Evolutionary conservation across 495 filamentous ascomycete species (phyloP).

Genomic region (Tuber calosporum): DNA sequence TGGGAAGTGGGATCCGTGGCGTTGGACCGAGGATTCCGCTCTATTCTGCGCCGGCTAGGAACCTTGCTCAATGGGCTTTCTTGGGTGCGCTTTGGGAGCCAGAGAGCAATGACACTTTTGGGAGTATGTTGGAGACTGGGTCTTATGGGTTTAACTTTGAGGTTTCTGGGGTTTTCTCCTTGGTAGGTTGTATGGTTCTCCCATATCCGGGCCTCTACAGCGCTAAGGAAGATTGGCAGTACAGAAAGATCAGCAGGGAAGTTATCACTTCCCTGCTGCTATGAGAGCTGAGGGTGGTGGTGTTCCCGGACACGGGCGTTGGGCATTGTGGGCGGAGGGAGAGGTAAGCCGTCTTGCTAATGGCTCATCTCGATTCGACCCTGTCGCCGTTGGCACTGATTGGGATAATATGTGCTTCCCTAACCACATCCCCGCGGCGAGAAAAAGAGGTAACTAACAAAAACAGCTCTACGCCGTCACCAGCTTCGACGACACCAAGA

Average conservation of each 20-base stretch:
- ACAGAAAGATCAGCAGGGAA: slow-evolving; percentile 24
- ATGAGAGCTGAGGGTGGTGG: slow-evolving; percentile 51
- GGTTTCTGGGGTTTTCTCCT: slow-evolving; percentile 49
- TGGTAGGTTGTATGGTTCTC: slow-evolving; percentile 25
- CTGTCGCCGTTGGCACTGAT: slow-evolving; percentile 44
- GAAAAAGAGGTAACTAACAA: not conserved
- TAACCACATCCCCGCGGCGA: not conserved
- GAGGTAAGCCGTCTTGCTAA: slow-evolving; percentile 41
- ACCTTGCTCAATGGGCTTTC: slow-evolving; percentile 51
- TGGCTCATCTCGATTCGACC: slow-evolving; percentile 43
- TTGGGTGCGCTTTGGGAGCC: slow-evolving; percentile 46
- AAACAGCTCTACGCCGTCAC: slow-evolving; percentile 44
- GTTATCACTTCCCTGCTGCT: slow-evolving; percentile 47
- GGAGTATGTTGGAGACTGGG: slow-evolving; percentile 32
- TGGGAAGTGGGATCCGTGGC: slow-evolving; percentile 50
- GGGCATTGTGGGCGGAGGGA: slow-evolving; percentile 47
- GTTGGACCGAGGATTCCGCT: slow-evolving; percentile 50
- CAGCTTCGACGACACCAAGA: slow-evolving; percentile 46
- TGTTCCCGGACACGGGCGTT: slow-evolving; percentile 42
- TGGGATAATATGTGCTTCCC: slow-evolving; percentile 38
- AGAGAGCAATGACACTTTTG: slow-evolving; percentile 46
- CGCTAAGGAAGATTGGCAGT: not conserved
- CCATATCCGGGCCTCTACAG: slow-evolving; percentile 33
- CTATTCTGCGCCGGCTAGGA: slow-evolving; percentile 47
- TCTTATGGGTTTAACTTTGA: slow-evolving; percentile 50